Conservation (phyloP, 257 asterid species). For the Perilla frutescens region DNA sequence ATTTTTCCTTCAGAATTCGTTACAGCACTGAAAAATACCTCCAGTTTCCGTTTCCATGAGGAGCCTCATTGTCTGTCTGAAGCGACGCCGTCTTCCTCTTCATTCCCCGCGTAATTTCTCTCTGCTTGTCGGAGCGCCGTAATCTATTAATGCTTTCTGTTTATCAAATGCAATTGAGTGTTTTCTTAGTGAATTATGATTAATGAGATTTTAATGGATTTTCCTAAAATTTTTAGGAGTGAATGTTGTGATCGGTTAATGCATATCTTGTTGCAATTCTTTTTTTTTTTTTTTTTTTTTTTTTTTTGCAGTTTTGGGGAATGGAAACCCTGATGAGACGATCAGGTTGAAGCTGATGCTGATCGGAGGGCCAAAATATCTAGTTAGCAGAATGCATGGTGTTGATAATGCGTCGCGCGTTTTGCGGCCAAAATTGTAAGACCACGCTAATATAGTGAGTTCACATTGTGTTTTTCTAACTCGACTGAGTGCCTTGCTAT, state of each 20-base stretch:
- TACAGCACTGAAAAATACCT: neutral
- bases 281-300: constrained; percentile 24
- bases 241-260: constrained; percentile 27
- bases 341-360: constrained; percentile 46
- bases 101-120: constrained; percentile 48
- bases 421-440: constrained; percentile 49
- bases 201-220: constrained; percentile 12
- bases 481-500: neutral
- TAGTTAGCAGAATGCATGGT: constrained; percentile 39
- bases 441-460: constrained; percentile 11
- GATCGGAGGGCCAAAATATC: constrained; percentile 36
- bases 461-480: constrained; percentile 27
- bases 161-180: neutral
- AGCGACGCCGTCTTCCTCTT: constrained; percentile 45
- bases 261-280: constrained; percentile 10
- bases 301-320: constrained; percentile 41
- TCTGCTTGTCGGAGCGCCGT: neutral
- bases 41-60: constrained; percentile 45
- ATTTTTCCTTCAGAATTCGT: constrained; percentile 6
- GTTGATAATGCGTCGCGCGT: constrained; percentile 30
- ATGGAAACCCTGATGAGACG: constrained; percentile 39
- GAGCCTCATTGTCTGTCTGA: constrained; percentile 44
- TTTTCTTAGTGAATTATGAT: neutral
- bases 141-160: neutral
- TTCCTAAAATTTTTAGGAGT: neutral